Evolutionary conservation across 768 basidiomycete species (phyloP), one percentile per base, ranked within the genome.

Genomic region (Crucibulum laeve): DNA sequence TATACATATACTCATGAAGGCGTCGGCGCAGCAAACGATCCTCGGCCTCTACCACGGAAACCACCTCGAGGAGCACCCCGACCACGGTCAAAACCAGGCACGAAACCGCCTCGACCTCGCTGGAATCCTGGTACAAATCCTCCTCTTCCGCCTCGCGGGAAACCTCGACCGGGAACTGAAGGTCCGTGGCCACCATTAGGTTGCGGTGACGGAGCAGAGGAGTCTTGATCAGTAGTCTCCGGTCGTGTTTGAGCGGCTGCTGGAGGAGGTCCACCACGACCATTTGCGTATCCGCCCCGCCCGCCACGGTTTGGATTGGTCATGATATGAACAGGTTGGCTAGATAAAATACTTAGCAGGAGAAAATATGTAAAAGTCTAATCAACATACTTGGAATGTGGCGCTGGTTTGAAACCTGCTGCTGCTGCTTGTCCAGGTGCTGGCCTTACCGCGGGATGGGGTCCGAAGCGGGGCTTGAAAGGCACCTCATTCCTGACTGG

Each of bases 391-490:
- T 54, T 60, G 26, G 53, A 32, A 4, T 62, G 43, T 35, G 63
- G 68, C 3, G 77, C 77, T 3, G 83, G 79, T 40, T 82, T 73
- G 71, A 84, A 88, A 5, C 82, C 84, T n/a, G 78, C 65, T 5
- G 70, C 80, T 6, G 77, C 65, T 8, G 60, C 57, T 48, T 81
- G 79, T 1, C 79, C 80, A 15, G 71, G 69, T 3, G 66, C 53
- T 4, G 82, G 76, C 21, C 72, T 73, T n/a, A 84, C 63, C 37
- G 65, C 68, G 2, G 84, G 83, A 53, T 80, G 69, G 6, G 85
- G 82, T 0, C 87, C 86, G 52, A 79, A 70, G 18, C 78, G 74
- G 38, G 85, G 84, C 40, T 74, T 79, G 69, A 88, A 89, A 0
- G 81, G 76, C 4, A 65, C 55, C 14, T 68, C 68, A 38, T 62